Evolutionary conservation across 139 green algal genomes (phyloP).

Genomic region (Chlamydomonas incerta): DNA sequence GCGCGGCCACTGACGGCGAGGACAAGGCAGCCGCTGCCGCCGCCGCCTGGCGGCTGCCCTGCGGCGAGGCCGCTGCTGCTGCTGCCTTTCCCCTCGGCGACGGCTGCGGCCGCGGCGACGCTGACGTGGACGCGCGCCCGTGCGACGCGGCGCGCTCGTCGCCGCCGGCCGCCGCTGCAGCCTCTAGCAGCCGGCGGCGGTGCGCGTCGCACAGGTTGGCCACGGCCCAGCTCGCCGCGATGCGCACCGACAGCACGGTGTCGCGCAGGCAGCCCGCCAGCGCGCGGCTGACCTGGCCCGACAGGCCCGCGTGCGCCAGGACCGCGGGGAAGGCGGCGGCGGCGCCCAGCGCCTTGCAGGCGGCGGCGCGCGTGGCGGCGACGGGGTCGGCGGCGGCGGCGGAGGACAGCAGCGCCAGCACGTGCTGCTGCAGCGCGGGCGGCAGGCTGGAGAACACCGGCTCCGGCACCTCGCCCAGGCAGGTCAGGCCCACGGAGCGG

Average conservation of each 20-base stretch:
- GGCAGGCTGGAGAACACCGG: slow-evolving; percentile 35
- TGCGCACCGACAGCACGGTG: slow-evolving; percentile 59
- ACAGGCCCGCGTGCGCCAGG: background rate
- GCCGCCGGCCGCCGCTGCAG: background rate
- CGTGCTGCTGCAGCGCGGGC: slow-evolving; percentile 16
- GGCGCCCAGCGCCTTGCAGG: slow-evolving; percentile 55
- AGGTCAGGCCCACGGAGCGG: slow-evolving; percentile 1
- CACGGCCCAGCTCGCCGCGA: slow-evolving; percentile 62
- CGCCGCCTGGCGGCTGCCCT: background rate
- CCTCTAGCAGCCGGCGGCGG: background rate
- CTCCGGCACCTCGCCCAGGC: slow-evolving; percentile 17
- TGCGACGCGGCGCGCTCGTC: background rate
- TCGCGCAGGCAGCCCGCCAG: slow-evolving; percentile 22
- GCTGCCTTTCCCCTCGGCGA: too few relatives aligned
- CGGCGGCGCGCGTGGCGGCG: slow-evolving; percentile 58
- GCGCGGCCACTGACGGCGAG: background rate
- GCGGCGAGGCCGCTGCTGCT: background rate
- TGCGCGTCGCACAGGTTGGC: slow-evolving; percentile 66
- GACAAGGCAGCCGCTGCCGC: background rate
- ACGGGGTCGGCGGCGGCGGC: slow-evolving; percentile 33
- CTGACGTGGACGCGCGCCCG: background rate
- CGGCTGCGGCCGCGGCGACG: too few relatives aligned
- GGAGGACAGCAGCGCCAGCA: slow-evolving; percentile 35
- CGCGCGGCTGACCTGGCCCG: background rate
- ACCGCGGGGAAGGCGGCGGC: slow-evolving; percentile 19